phyloP scores from a whole-genome alignment of 2,329 filamentous ascomycete genomes.

The Teratosphaeria zuluensis region DNA sequence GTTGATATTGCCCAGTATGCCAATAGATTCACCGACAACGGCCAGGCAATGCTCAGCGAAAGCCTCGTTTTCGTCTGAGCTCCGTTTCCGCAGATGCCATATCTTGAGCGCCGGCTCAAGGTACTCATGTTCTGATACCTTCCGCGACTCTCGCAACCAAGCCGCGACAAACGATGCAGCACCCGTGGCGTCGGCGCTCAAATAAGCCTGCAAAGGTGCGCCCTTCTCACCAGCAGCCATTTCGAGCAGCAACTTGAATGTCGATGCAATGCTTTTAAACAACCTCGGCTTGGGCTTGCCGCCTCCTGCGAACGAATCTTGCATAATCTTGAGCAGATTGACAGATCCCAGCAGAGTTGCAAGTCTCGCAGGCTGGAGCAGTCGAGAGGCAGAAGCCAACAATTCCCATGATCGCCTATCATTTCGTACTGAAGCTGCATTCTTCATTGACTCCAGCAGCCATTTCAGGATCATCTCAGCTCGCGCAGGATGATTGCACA shows the following conservation, averaged over 20 bases:
- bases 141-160: conserved; percentile 12
- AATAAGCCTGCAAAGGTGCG: conserved; percentile 14
- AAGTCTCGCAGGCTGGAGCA: conserved; percentile 59
- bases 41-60: conserved; percentile 20
- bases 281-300: neutral
- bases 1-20: neutral
- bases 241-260: conserved; percentile 10
- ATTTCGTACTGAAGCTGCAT: conserved; percentile 32
- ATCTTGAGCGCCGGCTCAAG: conserved; percentile 14
- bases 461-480: conserved; percentile 57
- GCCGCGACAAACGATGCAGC: conserved; percentile 16
- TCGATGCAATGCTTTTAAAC: neutral
- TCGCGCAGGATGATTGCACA: conserved; percentile 23
- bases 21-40: conserved; percentile 12
- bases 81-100: conserved; percentile 19
- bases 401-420: conserved; percentile 47
- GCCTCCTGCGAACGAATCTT: neutral
- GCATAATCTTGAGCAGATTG: conserved; percentile 56
- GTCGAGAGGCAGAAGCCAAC: conserved; percentile 49
- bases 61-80: conserved; percentile 11
- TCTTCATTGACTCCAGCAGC: conserved; percentile 52
- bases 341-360: conserved; percentile 63
- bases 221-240: conserved; percentile 11
- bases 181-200: conserved; percentile 9
- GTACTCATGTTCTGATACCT: neutral